phyloP scores from a whole-genome alignment of 2,329 filamentous ascomycete genomes.

The Claviceps citrina region DNA sequence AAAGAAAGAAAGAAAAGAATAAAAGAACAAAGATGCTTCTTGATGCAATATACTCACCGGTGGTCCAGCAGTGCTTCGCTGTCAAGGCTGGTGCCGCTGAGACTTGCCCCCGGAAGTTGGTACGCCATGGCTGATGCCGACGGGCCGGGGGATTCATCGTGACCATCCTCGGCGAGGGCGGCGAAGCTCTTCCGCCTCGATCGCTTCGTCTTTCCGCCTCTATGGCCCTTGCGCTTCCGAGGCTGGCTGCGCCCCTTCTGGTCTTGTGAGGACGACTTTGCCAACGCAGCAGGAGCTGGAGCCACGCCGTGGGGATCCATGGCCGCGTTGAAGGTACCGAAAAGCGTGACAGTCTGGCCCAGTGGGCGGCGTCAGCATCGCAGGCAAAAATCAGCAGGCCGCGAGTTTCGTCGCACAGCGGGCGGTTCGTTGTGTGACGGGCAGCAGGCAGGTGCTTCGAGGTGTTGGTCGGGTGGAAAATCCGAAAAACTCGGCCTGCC shows the following conservation, averaged over 20 bases:
- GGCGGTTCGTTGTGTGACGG: neutral
- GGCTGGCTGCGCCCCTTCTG: constrained; percentile 8
- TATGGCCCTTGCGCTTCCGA: constrained; percentile 57
- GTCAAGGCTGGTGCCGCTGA: constrained; percentile 76
- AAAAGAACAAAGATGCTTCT: too few relatives aligned
- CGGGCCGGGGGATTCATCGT: constrained; percentile 21
- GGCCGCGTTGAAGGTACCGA: constrained; percentile 1
- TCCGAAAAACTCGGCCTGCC: too few relatives aligned
- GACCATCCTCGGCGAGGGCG: constrained; percentile 39
- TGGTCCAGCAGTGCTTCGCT: constrained; percentile 82
- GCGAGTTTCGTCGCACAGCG: neutral
- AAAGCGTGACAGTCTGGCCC: neutral
- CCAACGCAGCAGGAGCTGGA: constrained; percentile 6
- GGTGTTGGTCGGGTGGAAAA: too few relatives aligned
- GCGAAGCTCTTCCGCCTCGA: constrained; percentile 70
- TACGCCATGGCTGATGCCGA: constrained; percentile 35
- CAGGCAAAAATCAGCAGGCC: neutral
- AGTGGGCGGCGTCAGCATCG: neutral
- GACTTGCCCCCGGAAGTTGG: constrained; percentile 35
- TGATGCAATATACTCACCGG: constrained; percentile 32
- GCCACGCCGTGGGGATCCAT: constrained; percentile 6
- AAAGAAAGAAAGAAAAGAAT: neutral
- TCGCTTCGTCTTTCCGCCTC: constrained; percentile 64
- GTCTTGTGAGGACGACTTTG: constrained; percentile 1
- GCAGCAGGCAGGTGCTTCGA: too few relatives aligned